These are phyloP conservation scores for Bondarzewia mesenterica DNA, from an alignment of 1,284 basidiomycete species.

Conservation along the genomic window DNA sequence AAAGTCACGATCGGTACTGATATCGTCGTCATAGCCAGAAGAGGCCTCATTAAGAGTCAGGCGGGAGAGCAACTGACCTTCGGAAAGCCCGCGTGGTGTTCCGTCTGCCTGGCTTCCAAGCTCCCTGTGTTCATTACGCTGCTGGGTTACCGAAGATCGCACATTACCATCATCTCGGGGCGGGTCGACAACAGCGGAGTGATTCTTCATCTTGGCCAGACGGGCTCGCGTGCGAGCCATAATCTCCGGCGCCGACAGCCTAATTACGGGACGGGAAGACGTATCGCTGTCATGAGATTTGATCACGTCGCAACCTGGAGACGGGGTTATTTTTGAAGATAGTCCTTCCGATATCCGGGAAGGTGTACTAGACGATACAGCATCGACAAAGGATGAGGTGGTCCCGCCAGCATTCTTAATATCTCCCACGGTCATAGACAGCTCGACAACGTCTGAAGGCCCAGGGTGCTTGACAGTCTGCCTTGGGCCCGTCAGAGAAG, in stretches of 20 bases:
- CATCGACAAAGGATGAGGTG: not conserved
- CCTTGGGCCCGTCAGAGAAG: not conserved
- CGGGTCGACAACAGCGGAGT: constrained; percentile 1
- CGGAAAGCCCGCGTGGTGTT: not conserved
- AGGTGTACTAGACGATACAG: not conserved
- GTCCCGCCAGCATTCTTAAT: too few species aligned
- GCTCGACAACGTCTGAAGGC: not conserved
- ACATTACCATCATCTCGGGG: not conserved
- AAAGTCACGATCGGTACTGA: not conserved
- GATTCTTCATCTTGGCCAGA: constrained; percentile 15
- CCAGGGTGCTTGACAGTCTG: not conserved
- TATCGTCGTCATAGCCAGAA: not conserved
- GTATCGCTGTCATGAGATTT: not conserved
- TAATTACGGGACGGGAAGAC: not conserved
- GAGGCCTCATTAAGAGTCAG: not conserved
- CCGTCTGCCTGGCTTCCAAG: not conserved
- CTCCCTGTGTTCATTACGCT: not conserved
- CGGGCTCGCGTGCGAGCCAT: constrained; percentile 25
- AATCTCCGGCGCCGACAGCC: constrained; percentile 23
- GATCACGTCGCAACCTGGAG: not conserved
- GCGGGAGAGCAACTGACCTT: not conserved
- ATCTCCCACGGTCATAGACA: not conserved
- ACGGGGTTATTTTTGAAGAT: not conserved
- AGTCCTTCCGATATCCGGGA: constrained; percentile 1
- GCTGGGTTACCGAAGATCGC: not conserved